Percentiles rank a stretch among this genome's conserved stretches.
Conservation (phyloP, 2,329 filamentous ascomycete genomes). For the Cercospora beticola region DNA sequence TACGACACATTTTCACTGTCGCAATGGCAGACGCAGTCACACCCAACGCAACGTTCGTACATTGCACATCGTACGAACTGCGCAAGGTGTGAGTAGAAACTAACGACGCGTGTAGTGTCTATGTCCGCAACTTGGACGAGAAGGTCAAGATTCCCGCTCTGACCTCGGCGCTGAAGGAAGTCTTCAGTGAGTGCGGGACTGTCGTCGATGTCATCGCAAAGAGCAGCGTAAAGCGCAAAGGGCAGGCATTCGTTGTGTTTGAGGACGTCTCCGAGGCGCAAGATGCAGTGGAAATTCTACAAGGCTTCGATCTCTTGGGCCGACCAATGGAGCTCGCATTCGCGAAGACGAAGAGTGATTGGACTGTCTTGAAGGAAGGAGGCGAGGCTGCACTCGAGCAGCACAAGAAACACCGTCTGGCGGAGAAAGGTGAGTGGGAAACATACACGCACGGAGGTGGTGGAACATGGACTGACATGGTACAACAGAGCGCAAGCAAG, state of each 20-base stretch:
- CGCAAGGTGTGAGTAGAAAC: conserved; percentile 26
- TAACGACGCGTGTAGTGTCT: conserved; percentile 35
- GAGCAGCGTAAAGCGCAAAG: conserved; percentile 86
- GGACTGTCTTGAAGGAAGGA: conserved; percentile 73
- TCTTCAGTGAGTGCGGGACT: conserved; percentile 87
- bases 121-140: conserved; percentile 82
- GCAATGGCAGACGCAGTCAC: conserved; percentile 25
- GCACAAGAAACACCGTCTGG: conserved; percentile 79
- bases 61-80: conserved; percentile 44
- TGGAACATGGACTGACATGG: conserved; percentile 38
- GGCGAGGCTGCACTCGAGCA: conserved; percentile 77
- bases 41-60: conserved; percentile 45
- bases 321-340: conserved; percentile 85
- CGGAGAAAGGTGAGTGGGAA: conserved; percentile 73
- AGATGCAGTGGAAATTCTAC: conserved; percentile 80
- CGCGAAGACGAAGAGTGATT: conserved; percentile 82
- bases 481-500: conserved; percentile 71
- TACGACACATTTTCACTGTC: background rate
- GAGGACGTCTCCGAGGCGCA: conserved; percentile 75
- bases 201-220: conserved; percentile 85
- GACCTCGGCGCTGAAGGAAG: conserved; percentile 67
- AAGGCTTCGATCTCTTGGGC: conserved; percentile 89
- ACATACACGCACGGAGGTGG: conserved; percentile 42
- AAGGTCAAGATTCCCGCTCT: conserved; percentile 78
- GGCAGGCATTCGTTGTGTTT: conserved; percentile 93